Evolutionary conservation across 2,329 filamentous ascomycete species (phyloP), one percentile per base, ranked within the genome.

Genomic region (Teratosphaeria nubilosa): DNA sequence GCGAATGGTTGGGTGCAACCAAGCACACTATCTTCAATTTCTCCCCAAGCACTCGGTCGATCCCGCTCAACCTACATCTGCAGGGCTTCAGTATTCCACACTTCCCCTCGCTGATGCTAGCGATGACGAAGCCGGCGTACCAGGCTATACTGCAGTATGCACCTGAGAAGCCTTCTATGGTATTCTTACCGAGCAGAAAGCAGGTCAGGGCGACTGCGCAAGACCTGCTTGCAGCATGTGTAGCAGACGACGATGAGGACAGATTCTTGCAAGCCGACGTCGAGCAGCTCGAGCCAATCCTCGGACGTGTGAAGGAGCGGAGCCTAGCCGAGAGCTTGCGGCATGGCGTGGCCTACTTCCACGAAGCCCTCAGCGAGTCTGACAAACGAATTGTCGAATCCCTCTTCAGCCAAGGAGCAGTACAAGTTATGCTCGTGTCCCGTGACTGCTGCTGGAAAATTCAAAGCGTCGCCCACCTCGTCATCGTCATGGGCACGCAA

Each of bases 1-100:
- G 92, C 55, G 94, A 96, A 75, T 99, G 94, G 94, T 91, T 99
- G 65, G 94, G 95, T 64, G 94, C 92, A 7, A 95, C 86, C 73
- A 97, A 96, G 78, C 94, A 99, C 72, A 95, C 94, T 54, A 96
- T 96, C 63, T 99, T 92, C 80, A 99, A 99, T 76, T 99, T 99
- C 77, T 96, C 90, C 67, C 94, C 94, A 1, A 87, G 92, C 68
- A 86, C 92, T 61, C 86, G 95, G 58, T 88, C 91, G 1, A 85
- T 96, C 20, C 91, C 92, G 24, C 78, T 99, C 32, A 92, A 97
- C 72, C 82, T 99, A 58, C 91, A 96, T 71, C 87, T 99, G 53
- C 94, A 99, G 74, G 92, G 91, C 1, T 99, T 94, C 76, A 89
- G 86, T 30, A 95, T 96, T 60, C 91, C 95, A 53, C 95, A 99